Base-by-base conservation (phyloP, 176 grass and related monocot genomes). In the Stipa capillata region DNA sequence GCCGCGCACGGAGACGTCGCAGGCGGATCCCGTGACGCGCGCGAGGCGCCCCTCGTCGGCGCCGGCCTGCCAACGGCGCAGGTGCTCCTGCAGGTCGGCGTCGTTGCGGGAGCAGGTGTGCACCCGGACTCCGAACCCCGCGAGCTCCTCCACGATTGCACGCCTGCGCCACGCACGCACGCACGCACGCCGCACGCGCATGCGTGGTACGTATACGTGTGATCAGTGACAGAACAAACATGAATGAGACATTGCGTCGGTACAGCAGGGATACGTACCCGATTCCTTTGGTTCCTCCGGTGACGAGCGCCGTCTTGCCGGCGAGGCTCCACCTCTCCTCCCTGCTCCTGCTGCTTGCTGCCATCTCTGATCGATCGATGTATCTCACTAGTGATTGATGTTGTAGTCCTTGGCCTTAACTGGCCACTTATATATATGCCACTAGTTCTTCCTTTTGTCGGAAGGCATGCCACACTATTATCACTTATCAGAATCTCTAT, bases 131-230 rank as follows among this genome's bases (percentile, higher is more conserved):
- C 89, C 89, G 44, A 91, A 53, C 43, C 71, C 77, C 1, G 81
- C 85, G 1, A 91, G 73, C 55, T 85, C 89, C 79, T 85, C 89
- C 17, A 87, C 81, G 32, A 87, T 85, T 7, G 85, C 84, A 23
- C 61, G 55, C 23, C 87, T 87, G 2, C 28, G 9, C 48, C 47
- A 50, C 48, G 16, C 48, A 7, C 16, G 17, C n/a, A n/a, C n/a
- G n/a, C n/a, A n/a, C n/a, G n/a, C n/a, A n/a, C n/a, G n/a, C n/a
- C n/a, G n/a, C n/a, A n/a, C n/a, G n/a, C n/a, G n/a, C n/a, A n/a
- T n/a, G n/a, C n/a, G n/a, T n/a, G n/a, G 16, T 20, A 2, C 16
- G n/a, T n/a, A n/a, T n/a, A n/a, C n/a, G n/a, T n/a, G n/a, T n/a
- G n/a, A n/a, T n/a, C n/a, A n/a, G n/a, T n/a, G n/a, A n/a, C n/a